phyloP scores from a whole-genome alignment of 108 stramenopile species.

The Nitzschia inconspicua region DNA sequence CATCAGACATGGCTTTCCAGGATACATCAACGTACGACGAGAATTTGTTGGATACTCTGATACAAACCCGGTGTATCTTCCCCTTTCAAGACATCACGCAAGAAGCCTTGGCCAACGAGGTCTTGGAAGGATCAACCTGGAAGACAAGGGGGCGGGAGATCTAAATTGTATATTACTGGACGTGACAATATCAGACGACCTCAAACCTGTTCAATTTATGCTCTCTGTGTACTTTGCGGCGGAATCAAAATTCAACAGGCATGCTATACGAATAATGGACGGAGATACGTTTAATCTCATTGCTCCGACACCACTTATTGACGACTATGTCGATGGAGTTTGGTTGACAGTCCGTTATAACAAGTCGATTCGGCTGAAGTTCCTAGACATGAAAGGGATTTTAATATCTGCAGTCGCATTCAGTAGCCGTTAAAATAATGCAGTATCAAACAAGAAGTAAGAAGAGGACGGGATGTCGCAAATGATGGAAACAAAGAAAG shows the following conservation, averaged over 20 bases:
- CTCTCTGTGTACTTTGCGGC: conserved; percentile 34
- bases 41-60: conserved; percentile 21
- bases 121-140: conserved; percentile 10
- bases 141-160: conserved; percentile 21
- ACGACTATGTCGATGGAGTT: conserved; percentile 21
- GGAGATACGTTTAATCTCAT: conserved; percentile 21
- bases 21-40: conserved; percentile 10
- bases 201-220: not conserved
- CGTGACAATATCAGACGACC: not conserved
- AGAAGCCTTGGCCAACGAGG: not conserved
- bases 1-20: conserved; percentile 23
- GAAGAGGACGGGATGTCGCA: too few relatives aligned
- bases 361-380: conserved; percentile 21
- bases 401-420: conserved; percentile 34
- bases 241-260: not conserved
- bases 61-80: conserved; percentile 20
- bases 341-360: conserved; percentile 35
- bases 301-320: conserved; percentile 28
- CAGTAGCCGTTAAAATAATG: too few relatives aligned
- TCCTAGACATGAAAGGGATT: conserved; percentile 26
- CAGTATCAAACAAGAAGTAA: too few relatives aligned
- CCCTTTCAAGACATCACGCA: not conserved
- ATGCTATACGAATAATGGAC: conserved; percentile 36
- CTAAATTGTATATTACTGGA: conserved; percentile 35
- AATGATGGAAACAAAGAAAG: too few relatives aligned